Conservation (phyloP, 23 red algal species). For the Gracilaria vermiculophylla region DNA sequence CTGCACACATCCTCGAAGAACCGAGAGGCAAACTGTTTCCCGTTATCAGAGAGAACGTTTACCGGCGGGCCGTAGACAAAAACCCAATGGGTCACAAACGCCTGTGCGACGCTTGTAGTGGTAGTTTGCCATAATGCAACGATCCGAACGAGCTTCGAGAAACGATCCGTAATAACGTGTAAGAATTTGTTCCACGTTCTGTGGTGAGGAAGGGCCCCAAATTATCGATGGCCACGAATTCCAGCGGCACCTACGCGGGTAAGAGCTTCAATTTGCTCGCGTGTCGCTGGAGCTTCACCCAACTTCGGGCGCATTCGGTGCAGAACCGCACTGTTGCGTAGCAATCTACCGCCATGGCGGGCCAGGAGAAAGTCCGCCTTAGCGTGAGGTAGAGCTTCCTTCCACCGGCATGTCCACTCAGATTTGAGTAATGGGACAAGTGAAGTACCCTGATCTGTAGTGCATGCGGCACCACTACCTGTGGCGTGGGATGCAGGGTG, state of each 20-base stretch:
- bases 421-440: background rate
- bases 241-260: background rate
- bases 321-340: slow-evolving; percentile 27
- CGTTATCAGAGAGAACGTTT: no score
- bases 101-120: background rate
- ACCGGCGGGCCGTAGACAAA: no score
- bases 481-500: background rate
- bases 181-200: background rate
- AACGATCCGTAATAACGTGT: background rate
- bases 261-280: no score
- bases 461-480: background rate
- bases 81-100: background rate
- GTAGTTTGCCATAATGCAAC: background rate
- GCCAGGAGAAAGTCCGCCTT: background rate
- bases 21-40: no score
- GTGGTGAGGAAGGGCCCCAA: background rate
- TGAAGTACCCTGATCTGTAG: background rate
- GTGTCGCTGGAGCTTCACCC: no score
- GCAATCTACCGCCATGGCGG: slow-evolving; percentile 27
- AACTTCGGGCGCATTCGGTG: background rate
- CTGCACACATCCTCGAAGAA: no score
- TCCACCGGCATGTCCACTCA: background rate
- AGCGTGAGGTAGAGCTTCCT: background rate
- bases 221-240: background rate
- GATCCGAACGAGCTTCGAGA: background rate